Evolutionary conservation across 106 monocot genomes (phyloP), one percentile per base, ranked within the genome.

Genomic region (Vanilla planifolia): DNA sequence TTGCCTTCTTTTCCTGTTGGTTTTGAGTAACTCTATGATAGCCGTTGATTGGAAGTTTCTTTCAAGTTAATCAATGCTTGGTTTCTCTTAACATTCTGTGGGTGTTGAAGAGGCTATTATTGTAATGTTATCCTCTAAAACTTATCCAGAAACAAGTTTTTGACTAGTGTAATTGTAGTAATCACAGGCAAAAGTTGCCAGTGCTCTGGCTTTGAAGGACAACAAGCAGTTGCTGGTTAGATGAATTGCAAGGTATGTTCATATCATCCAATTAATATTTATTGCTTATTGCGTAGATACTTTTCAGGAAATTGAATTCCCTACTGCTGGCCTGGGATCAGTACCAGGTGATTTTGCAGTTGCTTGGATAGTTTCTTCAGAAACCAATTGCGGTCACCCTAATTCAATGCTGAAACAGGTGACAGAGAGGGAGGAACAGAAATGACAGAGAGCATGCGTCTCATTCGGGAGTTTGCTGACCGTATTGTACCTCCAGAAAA

Each of bases 361-460:
- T 46, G 33, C 2, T 5, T 42, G 17, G 23, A 41, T 5, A 57
- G 5, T 19, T 32, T 7, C 4, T 59, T 69, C 44, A 2, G 37
- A 26, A 17, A 51, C 8, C 8, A 51, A 51, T 26, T 11, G 28
- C 51, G 1, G 1, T 55, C 23, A 20, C 2, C 22, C 19, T n/a
- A 62, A 57, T 51, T 47, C 22, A 47, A 5, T 14, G 23, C 8
- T 19, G 16, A 21, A 63, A 44, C 47, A 90, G 95, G 95, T 67
- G 95, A 95, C 72, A 86, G 95, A n/a, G 95, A 95, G 39, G 95
- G 95, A 71, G 95, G 95, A 29, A 84, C 71, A 62, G 90, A 95
- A 65, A 95, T 95, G 95, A 95, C 86, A 1, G 86, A 64, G 58
- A 84, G 95, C 61, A 81, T 86, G 86, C 80, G 84, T 67, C 77